phyloP scores from a whole-genome alignment of 2,329 filamentous ascomycete species.

The Paecilomyces dactylethromorphus region DNA sequence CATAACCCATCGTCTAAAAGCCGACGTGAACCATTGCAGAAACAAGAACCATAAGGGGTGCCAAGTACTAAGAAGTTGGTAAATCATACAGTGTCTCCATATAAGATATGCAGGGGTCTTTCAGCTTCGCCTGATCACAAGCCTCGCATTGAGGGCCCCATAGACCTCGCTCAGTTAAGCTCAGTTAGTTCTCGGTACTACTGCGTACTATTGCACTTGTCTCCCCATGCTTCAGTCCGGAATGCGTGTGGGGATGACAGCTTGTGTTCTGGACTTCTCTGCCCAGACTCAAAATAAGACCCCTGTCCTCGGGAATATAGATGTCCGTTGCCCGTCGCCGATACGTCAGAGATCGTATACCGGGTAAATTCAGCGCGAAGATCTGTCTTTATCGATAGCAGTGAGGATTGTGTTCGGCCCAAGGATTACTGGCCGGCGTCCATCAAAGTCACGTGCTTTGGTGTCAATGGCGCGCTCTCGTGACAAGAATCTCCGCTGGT shows the following conservation, averaged over 20 bases:
- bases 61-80: neutral
- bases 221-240: neutral
- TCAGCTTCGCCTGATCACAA: too few relatives aligned
- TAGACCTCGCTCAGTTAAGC: neutral
- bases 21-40: neutral
- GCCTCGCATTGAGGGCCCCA: neutral
- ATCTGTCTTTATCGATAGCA: neutral
- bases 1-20: neutral
- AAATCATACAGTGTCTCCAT: neutral
- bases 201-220: neutral
- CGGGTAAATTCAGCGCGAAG: neutral
- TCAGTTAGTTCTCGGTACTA: neutral
- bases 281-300: neutral
- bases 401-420: neutral
- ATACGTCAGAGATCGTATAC: neutral
- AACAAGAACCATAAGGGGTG: neutral
- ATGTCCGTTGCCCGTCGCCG: neutral
- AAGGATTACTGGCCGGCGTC: neutral
- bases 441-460: neutral
- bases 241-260: neutral
- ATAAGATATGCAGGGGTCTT: neutral
- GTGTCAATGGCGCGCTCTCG: neutral
- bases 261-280: neutral
- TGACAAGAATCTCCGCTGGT: neutral
- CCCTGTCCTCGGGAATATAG: neutral